Evolutionary conservation across 106 monocot genomes (phyloP).

Genomic region (Iris macrosiphon): DNA sequence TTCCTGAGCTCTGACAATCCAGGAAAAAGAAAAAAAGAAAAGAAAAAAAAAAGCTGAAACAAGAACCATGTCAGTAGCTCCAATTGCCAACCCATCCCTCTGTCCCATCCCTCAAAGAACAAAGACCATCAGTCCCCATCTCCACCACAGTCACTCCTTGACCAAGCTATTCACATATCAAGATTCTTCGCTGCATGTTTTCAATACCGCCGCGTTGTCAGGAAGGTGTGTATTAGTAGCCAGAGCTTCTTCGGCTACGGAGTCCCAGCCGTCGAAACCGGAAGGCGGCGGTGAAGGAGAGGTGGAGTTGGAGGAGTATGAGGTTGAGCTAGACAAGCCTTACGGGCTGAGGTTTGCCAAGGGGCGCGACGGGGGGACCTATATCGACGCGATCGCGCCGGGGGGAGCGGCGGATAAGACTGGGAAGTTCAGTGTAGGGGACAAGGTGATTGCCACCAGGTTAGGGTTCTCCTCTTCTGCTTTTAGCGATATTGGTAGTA

Average conservation of each 20-base stretch:
- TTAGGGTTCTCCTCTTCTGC: constrained; percentile 10
- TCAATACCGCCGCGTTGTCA: neutral
- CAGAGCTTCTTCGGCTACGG: constrained; percentile 36
- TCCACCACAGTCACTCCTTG: neutral
- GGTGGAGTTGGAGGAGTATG: constrained; percentile 55
- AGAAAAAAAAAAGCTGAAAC: too few relatives aligned
- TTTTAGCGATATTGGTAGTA: neutral
- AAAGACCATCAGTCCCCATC: constrained; percentile 7
- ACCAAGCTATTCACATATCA: constrained; percentile 1
- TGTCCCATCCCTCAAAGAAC: constrained; percentile 29
- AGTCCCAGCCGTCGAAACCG: constrained; percentile 36
- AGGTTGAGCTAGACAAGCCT: constrained; percentile 83
- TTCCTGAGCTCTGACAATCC: neutral
- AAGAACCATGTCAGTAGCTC: constrained; percentile 33
- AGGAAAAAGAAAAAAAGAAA: neutral
- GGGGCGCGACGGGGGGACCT: constrained; percentile 79
- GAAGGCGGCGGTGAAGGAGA: constrained; percentile 30
- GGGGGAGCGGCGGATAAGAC: constrained; percentile 57
- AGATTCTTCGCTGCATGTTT: neutral
- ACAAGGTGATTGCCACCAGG: constrained; percentile 94
- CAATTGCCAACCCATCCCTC: constrained; percentile 29
- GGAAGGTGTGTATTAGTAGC: constrained; percentile 5
- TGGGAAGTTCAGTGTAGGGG: constrained; percentile 68
- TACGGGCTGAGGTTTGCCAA: constrained; percentile 83
- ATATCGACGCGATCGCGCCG: constrained; percentile 85